Conservation (phyloP, 2,329 filamentous ascomycete species). For the Cladophialophora bantiana region DNA sequence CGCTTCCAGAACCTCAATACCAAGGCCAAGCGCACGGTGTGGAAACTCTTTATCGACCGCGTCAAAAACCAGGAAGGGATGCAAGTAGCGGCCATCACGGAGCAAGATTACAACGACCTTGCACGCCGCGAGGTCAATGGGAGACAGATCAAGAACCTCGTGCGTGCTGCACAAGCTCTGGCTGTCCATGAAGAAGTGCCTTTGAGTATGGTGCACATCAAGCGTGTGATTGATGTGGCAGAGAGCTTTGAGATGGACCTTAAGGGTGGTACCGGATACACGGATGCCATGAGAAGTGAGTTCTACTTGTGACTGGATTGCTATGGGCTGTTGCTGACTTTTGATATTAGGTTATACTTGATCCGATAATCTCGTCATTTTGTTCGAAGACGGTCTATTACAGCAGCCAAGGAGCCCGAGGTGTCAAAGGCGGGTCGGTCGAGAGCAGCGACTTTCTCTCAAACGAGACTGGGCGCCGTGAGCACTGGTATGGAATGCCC, state of each 20-base stretch:
- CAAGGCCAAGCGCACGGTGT: conserved; percentile 78
- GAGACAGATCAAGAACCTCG: conserved; percentile 85
- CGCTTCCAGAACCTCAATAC: conserved; percentile 76
- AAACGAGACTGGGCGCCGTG: neutral
- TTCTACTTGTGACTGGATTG: conserved; percentile 7
- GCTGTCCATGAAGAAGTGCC: conserved; percentile 76
- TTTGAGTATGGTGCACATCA: conserved; percentile 80
- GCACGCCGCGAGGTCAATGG: conserved; percentile 74
- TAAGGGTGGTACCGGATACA: conserved; percentile 78
- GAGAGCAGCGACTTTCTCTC: neutral
- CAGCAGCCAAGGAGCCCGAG: neutral
- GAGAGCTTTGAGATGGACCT: conserved; percentile 84
- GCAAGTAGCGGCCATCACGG: conserved; percentile 55
- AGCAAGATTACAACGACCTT: conserved; percentile 59
- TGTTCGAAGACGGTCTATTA: neutral
- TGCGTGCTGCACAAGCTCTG: conserved; percentile 81
- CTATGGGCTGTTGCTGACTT: conserved; percentile 16
- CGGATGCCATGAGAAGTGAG: conserved; percentile 85
- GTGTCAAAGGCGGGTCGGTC: neutral
- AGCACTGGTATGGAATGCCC: neutral
- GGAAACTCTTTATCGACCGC: conserved; percentile 81
- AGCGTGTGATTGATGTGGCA: conserved; percentile 81
- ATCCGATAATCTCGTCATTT: neutral
- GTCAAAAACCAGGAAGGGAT: conserved; percentile 71
- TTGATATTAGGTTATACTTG: conserved; percentile 33